phyloP scores from a whole-genome alignment of 2,329 filamentous ascomycete species.

The Fonsecaea multimorphosa region DNA sequence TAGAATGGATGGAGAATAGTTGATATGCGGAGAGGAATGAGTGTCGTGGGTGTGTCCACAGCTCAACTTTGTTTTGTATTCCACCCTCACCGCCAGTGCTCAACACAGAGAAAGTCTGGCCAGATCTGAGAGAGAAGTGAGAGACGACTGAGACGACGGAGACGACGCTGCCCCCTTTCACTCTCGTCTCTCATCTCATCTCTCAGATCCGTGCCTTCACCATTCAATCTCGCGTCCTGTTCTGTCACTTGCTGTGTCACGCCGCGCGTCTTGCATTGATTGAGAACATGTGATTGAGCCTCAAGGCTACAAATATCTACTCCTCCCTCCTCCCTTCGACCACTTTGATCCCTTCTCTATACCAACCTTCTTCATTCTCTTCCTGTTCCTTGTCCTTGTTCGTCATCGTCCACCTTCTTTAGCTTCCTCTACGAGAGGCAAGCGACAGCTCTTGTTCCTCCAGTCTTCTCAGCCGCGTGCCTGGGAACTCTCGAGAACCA shows the following conservation, averaged over 20 bases:
- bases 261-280: too few relatives aligned
- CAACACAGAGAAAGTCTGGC: too few relatives aligned
- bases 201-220: too few relatives aligned
- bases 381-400: neutral
- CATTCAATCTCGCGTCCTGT: too few relatives aligned
- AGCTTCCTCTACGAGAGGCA: neutral
- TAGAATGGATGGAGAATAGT: slow-evolving; percentile 8
- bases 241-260: too few relatives aligned
- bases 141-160: neutral
- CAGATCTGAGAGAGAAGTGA: neutral
- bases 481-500: neutral
- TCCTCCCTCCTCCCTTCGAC: neutral
- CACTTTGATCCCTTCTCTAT: neutral
- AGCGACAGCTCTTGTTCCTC: neutral
- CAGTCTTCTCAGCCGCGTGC: neutral
- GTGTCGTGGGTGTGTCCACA: too few relatives aligned
- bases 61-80: neutral
- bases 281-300: slow-evolving; percentile 12
- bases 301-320: slow-evolving; percentile 12
- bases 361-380: neutral
- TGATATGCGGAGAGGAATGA: neutral
- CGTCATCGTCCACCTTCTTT: neutral
- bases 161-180: neutral
- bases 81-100: slow-evolving; percentile 8
- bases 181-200: neutral